Conservation (phyloP, 2,329 filamentous ascomycete species). For the Ophiocordyceps camponoti-saundersi region DNA sequence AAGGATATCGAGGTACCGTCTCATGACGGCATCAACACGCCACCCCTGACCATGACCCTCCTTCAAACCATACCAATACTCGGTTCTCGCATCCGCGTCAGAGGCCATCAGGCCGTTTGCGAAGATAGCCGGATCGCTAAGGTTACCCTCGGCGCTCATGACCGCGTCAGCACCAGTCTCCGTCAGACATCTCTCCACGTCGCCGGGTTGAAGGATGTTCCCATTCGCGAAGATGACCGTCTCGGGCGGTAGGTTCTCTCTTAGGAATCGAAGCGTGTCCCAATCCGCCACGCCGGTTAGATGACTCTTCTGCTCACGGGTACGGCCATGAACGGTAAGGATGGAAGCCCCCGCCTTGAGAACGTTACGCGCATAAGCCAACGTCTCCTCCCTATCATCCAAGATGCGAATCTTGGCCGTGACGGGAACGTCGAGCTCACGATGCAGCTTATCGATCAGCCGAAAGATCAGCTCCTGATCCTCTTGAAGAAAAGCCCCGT, state of each 20-base stretch:
- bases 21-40: slow-evolving; percentile 70
- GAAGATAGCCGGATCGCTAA: slow-evolving; percentile 85
- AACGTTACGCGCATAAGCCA: slow-evolving; percentile 80
- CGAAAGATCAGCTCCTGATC: slow-evolving; percentile 68
- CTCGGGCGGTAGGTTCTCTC: slow-evolving; percentile 67
- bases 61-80: slow-evolving; percentile 67
- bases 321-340: slow-evolving; percentile 78
- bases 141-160: slow-evolving; percentile 92
- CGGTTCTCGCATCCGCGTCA: slow-evolving; percentile 46
- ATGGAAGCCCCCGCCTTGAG: slow-evolving; percentile 80
- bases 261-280: slow-evolving; percentile 64
- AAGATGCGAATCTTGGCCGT: slow-evolving; percentile 90
- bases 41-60: slow-evolving; percentile 67
- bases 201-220: slow-evolving; percentile 68
- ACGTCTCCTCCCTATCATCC: slow-evolving; percentile 69
- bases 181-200: slow-evolving; percentile 61
- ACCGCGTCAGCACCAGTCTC: slow-evolving; percentile 81
- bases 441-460: slow-evolving; percentile 73
- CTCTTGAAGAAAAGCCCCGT: slow-evolving; percentile 90
- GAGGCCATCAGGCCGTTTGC: slow-evolving; percentile 30
- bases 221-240: slow-evolving; percentile 96
- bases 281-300: slow-evolving; percentile 89
- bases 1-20: slow-evolving; percentile 82
- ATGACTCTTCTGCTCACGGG: slow-evolving; percentile 87
- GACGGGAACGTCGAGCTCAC: slow-evolving; percentile 62